A percentile compares a stretch with the other conserved stretches of the same genome.
Evolutionary conservation across 2,329 filamentous ascomycete genomes (phyloP).

Genomic region (Aspergillus bombycis): DNA sequence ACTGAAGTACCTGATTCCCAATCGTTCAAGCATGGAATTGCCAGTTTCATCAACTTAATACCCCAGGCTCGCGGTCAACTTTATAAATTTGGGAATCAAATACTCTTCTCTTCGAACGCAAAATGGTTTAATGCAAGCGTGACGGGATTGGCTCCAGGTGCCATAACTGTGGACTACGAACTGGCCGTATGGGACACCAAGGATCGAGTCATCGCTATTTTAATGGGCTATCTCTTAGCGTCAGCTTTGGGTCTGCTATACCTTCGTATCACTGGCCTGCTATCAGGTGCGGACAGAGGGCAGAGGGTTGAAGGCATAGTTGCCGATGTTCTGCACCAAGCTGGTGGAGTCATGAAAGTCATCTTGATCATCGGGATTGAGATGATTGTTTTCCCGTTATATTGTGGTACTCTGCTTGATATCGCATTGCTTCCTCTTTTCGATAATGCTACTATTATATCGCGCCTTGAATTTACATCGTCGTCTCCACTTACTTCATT

Average conservation of each 20-base stretch:
- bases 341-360: conserved; percentile 95
- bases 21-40: conserved; percentile 22
- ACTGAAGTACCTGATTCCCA: conserved; percentile 29
- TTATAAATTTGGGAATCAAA: conserved; percentile 23
- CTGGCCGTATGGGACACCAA: conserved; percentile 72
- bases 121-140: conserved; percentile 33
- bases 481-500: conserved; percentile 84
- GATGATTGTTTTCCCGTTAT: conserved; percentile 96
- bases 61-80: conserved; percentile 25
- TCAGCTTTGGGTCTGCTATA: conserved; percentile 77
- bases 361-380: conserved; percentile 98
- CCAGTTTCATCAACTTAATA: conserved; percentile 22
- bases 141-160: conserved; percentile 20
- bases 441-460: conserved; percentile 74
- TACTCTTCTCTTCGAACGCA: conserved; percentile 28
- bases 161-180: conserved; percentile 54
- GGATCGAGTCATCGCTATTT: conserved; percentile 71
- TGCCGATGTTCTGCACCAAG: conserved; percentile 84
- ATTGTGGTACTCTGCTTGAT: conserved; percentile 90
- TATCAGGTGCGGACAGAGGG: conserved; percentile 61
- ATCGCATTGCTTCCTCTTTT: conserved; percentile 87
- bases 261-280: conserved; percentile 70
- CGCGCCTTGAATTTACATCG: conserved; percentile 76
- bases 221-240: conserved; percentile 79
- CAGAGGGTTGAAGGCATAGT: conserved; percentile 69